Conservation (phyloP, 2,329 filamentous ascomycete species). For the Aspergillus nomiae region DNA sequence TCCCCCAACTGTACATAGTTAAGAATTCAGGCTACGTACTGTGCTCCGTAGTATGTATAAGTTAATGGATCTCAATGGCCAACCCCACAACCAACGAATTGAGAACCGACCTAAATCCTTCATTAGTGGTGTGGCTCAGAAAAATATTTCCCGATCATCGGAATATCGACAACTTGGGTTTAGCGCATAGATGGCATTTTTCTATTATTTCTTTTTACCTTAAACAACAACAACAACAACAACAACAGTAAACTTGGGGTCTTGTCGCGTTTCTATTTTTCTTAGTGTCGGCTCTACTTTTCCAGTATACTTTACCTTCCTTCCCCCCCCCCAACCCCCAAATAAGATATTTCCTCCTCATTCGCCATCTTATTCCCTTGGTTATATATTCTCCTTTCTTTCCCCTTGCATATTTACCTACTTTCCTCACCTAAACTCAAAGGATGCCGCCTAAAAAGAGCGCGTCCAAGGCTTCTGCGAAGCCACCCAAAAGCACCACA, state of each 20-base stretch:
- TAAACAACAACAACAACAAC: not conserved
- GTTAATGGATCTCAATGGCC: not conserved
- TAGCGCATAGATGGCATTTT: conserved; percentile 2
- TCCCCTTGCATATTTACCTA: conserved; percentile 8
- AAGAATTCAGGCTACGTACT: not conserved
- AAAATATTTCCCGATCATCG: not conserved
- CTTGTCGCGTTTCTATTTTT: not conserved
- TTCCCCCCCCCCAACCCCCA: too few species aligned
- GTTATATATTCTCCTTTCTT: conserved; percentile 3
- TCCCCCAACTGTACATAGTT: not conserved
- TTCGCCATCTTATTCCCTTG: conserved; percentile 9
- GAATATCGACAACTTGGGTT: conserved; percentile 1
- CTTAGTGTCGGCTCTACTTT: not conserved
- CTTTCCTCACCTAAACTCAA: not conserved
- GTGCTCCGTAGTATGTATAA: not conserved
- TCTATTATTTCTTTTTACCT: not conserved
- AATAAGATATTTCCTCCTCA: not conserved
- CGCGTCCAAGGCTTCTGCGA: conserved; percentile 23
- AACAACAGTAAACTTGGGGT: conserved; percentile 7
- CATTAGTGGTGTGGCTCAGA: not conserved
- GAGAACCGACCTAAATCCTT: too few species aligned
- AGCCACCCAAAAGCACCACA: conserved; percentile 20
- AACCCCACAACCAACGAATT: not conserved
- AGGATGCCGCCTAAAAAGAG: conserved; percentile 36
- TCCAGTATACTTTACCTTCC: not conserved